Evolutionary conservation across 2,329 filamentous ascomycete genomes (phyloP), one percentile per base, ranked within the genome.

Genomic region (Botrytis fabae): DNA sequence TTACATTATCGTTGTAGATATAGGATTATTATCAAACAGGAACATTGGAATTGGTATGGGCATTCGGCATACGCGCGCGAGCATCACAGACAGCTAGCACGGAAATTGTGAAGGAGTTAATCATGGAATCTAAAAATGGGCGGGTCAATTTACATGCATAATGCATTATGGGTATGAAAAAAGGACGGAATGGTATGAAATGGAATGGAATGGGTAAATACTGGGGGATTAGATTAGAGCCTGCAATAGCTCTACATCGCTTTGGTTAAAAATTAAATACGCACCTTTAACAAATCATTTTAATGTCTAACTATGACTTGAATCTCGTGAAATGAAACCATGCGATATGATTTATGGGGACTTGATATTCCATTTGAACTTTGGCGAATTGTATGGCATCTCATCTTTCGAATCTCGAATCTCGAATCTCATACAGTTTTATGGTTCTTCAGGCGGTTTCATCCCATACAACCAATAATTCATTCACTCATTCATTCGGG

Each of bases 101-200:
- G 42, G 42, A n/a, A 25, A 69, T 63, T 42, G 16, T 44, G 60
- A 66, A 38, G 35, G 46, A 57, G 51, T 57, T 72, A 60, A 68
- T 44, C 6, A 25, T 44, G 57, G 57, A 22, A 40, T 38, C n/a
- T n/a, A 22, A 28, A 40, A 51, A 40, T 70, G 25, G 42, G 69
- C 42, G 40, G 59, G 51, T 0, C n/a, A 57, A 57, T 57, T 28
- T 57, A 42, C n/a, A 63, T 38, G 54, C 28, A 28, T 62, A 28
- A 40, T 69, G 35, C 28, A 63, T 46, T 40, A 64, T 48, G 57
- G 32, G 22, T 51, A 70, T 51, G 2, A 62, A 20, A 40, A 65
- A 35, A 18, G 20, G 18, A 65, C 48, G 42, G 28, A 14, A 44
- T 40, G 32, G 59, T 22, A 38, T 38, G 38, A 9, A 1, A 35